Evolutionary conservation across 768 basidiomycete species (phyloP), one percentile per base, ranked within the genome.

Genomic region (Rhizopogon roseolus): DNA sequence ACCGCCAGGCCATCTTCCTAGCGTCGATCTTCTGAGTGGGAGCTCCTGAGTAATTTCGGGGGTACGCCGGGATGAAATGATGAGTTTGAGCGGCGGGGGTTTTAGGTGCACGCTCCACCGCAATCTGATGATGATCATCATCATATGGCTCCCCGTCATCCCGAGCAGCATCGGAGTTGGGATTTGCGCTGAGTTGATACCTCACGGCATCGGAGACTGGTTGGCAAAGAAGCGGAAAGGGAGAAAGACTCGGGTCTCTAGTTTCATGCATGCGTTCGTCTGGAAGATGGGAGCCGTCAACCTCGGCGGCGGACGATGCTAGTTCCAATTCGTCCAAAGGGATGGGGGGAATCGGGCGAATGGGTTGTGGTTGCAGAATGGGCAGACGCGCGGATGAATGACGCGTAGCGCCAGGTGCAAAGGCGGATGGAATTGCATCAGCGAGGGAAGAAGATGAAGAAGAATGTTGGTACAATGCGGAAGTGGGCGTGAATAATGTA

Each of bases 321-420:
- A 69, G 60, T 1, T 69, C 34, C 51, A 69, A 61, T 1, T 69
- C 67, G 2, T 59, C 61, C 25, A 69, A 49, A 13, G 69, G 69
- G 45, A 69, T 69, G 8, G 62, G 69, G 8, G 67, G 67, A 54
- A 69, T 69, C 1, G 69, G 69, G 0, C 67, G 67, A 40, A 69
- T 69, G 48, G 67, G 67, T 54, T 69, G 67, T 0, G 67, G 67
- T 50, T 69, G 67, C 2, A 64, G 19, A 19, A 69, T 69, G n/a
- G 67, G 69, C 14, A 69, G 19, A 8, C 22, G 66, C 28, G 38
- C 41, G 14, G 54, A 38, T 32, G 49, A 41, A 50, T 54, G 50
- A 53, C 61, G 59, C 52, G 62, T 55, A 11, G 39, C 53, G 43
- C 58, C 54, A 36, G 62, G 53, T 19, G 53, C 41, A 32, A 68